Evolutionary conservation across 2,329 filamentous ascomycete genomes (phyloP).

Genomic region (Aureobasidium pullulans): DNA sequence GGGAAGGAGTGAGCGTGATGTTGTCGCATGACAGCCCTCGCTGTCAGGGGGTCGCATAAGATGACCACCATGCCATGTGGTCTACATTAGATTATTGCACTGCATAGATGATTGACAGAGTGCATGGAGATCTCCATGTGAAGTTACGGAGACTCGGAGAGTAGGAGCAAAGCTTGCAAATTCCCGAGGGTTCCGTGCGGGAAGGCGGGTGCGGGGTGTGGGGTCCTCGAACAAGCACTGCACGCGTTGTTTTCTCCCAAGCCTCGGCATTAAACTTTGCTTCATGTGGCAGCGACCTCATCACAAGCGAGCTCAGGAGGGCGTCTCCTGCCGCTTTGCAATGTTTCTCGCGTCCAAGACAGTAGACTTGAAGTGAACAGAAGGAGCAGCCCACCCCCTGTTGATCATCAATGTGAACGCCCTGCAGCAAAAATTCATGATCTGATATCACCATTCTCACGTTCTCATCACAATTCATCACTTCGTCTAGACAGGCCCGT

Average conservation of each 20-base stretch:
- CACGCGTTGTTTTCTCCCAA: neutral
- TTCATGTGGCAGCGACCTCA: neutral
- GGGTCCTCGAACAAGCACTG: neutral
- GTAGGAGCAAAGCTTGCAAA: neutral
- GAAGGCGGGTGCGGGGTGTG: slow-evolving; percentile 6
- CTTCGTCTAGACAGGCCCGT: no score
- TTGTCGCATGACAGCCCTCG: neutral
- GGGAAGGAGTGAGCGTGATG: neutral
- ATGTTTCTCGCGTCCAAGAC: neutral
- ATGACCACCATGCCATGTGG: slow-evolving; percentile 4
- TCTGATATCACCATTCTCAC: neutral
- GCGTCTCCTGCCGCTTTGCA: neutral
- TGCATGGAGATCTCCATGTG: neutral
- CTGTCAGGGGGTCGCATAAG: neutral
- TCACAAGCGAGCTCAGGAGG: neutral
- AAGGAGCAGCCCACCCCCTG: no score
- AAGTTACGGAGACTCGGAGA: neutral
- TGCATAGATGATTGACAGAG: slow-evolving; percentile 3
- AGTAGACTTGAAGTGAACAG: neutral
- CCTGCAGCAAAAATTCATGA: neutral
- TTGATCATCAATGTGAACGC: no score
- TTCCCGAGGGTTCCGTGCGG: neutral
- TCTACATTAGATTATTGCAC: slow-evolving; percentile 1
- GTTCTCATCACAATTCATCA: neutral
- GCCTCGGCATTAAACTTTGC: neutral